phyloP scores from a whole-genome alignment of 2,329 filamentous ascomycete species.

The Calonectria fujianensis region DNA sequence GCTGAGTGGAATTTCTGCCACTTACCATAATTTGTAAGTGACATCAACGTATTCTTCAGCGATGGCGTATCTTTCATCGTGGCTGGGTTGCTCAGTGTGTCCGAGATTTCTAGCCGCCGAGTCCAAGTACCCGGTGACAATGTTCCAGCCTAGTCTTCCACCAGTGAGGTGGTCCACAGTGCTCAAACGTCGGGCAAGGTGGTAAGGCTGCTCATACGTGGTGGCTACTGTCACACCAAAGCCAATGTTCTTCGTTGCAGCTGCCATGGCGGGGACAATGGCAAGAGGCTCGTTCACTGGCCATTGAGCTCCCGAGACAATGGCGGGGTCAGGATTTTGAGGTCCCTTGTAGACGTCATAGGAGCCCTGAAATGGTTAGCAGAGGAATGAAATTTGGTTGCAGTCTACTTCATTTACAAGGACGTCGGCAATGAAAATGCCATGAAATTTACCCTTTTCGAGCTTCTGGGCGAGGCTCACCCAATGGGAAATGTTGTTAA shows the following conservation, averaged over 20 bases:
- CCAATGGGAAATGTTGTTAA: constrained; percentile 78
- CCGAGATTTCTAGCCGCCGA: constrained; percentile 79
- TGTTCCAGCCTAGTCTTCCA: constrained; percentile 71
- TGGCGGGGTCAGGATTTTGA: constrained; percentile 69
- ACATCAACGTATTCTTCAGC: constrained; percentile 76
- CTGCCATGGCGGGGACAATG: constrained; percentile 80
- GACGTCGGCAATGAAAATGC: constrained; percentile 81
- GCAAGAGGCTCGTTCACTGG: constrained; percentile 81
- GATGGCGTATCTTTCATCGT: constrained; percentile 73
- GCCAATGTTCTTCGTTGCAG: constrained; percentile 78
- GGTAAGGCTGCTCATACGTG: constrained; percentile 82
- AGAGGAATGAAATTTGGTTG: neutral
- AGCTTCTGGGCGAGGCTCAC: constrained; percentile 66
- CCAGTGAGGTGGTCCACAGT: constrained; percentile 81
- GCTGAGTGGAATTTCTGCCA: neutral
- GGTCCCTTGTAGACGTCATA: constrained; percentile 83
- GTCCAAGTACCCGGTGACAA: constrained; percentile 82
- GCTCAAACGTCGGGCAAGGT: constrained; percentile 78
- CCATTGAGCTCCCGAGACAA: constrained; percentile 79
- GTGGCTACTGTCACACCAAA: constrained; percentile 82
- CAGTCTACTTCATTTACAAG: constrained; percentile 45
- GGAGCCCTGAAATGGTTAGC: constrained; percentile 64
- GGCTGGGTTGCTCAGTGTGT: constrained; percentile 70
- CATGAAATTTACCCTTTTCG: constrained; percentile 74
- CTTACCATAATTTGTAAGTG: constrained; percentile 77